These are phyloP conservation scores for Aciculosporium take DNA, from an alignment of 2,329 filamentous ascomycete genomes.

Conservation along the genomic window DNA sequence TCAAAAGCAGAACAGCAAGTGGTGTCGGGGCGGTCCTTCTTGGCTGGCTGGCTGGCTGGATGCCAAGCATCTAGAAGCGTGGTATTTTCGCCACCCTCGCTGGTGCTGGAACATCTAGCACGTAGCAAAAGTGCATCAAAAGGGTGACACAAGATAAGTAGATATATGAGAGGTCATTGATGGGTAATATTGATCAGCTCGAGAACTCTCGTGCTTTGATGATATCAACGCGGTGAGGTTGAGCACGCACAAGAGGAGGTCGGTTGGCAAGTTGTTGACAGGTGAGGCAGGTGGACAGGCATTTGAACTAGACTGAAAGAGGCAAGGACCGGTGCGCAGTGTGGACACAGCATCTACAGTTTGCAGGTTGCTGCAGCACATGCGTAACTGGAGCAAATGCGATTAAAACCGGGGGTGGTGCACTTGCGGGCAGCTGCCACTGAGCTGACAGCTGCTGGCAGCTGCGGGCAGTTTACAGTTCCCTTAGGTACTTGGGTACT, in stretches of 20 bases:
- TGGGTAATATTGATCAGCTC: not conserved
- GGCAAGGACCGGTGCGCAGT: not conserved
- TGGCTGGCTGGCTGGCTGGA: no score
- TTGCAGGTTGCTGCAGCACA: not conserved
- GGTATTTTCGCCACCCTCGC: not conserved
- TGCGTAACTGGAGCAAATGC: no score
- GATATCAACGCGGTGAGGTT: not conserved
- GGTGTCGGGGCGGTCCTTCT: not conserved
- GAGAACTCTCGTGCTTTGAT: not conserved
- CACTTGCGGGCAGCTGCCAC: not conserved
- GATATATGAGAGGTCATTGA: not conserved
- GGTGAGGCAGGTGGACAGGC: not conserved
- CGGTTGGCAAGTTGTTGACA: no score
- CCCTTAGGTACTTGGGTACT: no score
- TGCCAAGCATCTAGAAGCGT: not conserved
- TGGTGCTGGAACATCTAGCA: not conserved
- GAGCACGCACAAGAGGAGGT: no score
- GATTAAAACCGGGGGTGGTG: no score
- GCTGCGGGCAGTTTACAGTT: no score
- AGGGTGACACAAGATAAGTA: not conserved
- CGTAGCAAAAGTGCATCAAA: not conserved
- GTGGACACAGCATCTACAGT: not conserved
- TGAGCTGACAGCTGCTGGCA: not conserved
- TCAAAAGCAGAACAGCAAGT: no score
- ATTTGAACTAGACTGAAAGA: not conserved